Conservation (phyloP, 768 basidiomycete genomes). For the Termitomyces sp. region DNA sequence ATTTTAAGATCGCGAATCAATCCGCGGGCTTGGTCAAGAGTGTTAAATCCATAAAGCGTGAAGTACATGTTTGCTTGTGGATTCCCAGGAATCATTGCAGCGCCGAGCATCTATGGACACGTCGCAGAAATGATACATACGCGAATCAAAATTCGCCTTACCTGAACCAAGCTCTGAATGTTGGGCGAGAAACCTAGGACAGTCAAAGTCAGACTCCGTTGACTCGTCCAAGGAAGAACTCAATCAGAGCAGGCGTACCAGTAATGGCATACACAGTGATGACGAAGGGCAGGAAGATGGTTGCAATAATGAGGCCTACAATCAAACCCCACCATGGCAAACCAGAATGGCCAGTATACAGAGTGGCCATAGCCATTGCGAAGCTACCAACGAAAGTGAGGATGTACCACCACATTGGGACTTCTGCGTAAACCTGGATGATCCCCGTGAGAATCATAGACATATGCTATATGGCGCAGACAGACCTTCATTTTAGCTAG, state of each 20-base stretch:
- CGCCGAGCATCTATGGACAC: conserved; percentile 38
- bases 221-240: background rate
- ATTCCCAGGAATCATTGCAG: conserved; percentile 41
- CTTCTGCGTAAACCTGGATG: conserved; percentile 29
- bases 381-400: conserved; percentile 40
- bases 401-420: conserved; percentile 52
- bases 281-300: conserved; percentile 49
- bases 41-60: conserved; percentile 31
- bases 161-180: conserved; percentile 34
- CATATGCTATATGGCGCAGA: background rate
- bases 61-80: conserved; percentile 39
- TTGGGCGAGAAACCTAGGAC: conserved; percentile 31
- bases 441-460: background rate
- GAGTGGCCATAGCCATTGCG: conserved; percentile 49
- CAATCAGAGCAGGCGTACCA: conserved; percentile 23
- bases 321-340: conserved; percentile 61
- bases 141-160: conserved; percentile 58
- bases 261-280: conserved; percentile 53
- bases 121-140: conserved; percentile 34
- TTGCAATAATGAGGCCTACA: conserved; percentile 49
- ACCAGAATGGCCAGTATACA: conserved; percentile 50
- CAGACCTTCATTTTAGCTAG: conserved; percentile 50
- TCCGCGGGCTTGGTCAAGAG: conserved; percentile 25
- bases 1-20: conserved; percentile 30
- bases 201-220: background rate